phyloP scores from a whole-genome alignment of 2,329 filamentous ascomycete species.

The Teratosphaeria viscida region DNA sequence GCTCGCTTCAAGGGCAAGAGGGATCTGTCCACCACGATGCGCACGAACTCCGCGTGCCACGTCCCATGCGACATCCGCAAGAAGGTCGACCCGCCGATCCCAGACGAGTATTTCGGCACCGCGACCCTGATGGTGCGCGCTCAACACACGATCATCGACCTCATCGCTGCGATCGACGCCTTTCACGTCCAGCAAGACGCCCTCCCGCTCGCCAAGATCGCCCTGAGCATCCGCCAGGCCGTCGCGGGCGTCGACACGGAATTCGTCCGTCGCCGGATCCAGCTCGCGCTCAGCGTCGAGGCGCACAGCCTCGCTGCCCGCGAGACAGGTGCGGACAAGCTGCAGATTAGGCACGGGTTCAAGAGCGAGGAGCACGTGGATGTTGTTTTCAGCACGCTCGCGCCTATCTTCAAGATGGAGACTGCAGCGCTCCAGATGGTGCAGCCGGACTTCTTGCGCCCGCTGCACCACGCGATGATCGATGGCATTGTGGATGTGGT shows the following conservation, averaged over 20 bases:
- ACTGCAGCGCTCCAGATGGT: background rate
- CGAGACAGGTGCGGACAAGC: background rate
- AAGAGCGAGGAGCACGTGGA: background rate
- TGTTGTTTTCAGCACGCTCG: background rate
- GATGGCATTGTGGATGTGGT: background rate
- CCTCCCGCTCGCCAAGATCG: background rate
- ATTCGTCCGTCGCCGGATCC: background rate
- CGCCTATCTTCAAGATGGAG: background rate
- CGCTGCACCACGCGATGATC: background rate
- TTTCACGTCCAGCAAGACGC: background rate
- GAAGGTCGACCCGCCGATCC: background rate
- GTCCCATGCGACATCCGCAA: background rate
- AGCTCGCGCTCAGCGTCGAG: background rate
- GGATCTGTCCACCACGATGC: slow-evolving; percentile 46
- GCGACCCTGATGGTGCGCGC: background rate
- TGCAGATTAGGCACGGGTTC: background rate
- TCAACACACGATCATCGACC: background rate
- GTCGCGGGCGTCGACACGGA: background rate
- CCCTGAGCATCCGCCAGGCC: background rate
- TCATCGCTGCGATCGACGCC: background rate
- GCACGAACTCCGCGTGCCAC: background rate
- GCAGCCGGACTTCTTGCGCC: background rate
- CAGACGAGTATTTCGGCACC: background rate
- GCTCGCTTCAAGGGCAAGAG: slow-evolving; percentile 52
- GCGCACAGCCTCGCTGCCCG: background rate